Conservation (phyloP, 163 green algal genomes). For the Trebouxiophyceae sp. region DNA sequence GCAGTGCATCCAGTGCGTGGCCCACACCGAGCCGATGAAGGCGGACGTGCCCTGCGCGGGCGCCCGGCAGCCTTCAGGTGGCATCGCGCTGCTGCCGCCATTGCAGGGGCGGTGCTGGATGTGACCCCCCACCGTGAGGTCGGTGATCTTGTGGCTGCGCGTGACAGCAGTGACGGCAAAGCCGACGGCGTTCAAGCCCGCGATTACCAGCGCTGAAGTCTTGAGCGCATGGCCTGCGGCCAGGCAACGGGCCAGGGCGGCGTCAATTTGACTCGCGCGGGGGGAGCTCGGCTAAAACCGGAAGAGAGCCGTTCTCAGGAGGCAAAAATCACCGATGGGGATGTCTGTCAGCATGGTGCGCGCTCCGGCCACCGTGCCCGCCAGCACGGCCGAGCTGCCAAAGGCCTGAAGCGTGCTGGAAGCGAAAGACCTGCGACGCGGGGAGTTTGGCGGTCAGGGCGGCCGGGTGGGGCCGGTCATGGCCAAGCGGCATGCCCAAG, state of each 20-base stretch:
- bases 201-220: constrained; percentile 18
- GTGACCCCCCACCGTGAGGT: constrained; percentile 30
- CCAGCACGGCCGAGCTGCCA: background rate
- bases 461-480: too few species aligned
- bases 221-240: constrained; percentile 11
- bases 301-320: too few species aligned
- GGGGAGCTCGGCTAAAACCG: too few species aligned
- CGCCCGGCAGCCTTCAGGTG: background rate
- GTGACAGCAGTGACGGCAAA: constrained; percentile 35
- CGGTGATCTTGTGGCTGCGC: constrained; percentile 37
- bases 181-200: constrained; percentile 28
- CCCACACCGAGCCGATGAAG: constrained; percentile 12
- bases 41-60: constrained; percentile 8
- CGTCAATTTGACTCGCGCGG: too few species aligned
- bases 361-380: background rate
- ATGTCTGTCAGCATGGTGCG: background rate
- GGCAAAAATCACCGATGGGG: background rate
- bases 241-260: too few species aligned
- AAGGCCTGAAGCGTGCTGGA: background rate
- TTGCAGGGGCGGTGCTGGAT: background rate
- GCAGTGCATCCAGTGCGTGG: constrained; percentile 17
- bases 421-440: background rate
- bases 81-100: background rate
- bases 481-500: too few species aligned
- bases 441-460: too few species aligned